These are phyloP conservation scores for Curvularia verruculosa DNA, from an alignment of 2,329 filamentous ascomycete genomes.

Conservation along the genomic window DNA sequence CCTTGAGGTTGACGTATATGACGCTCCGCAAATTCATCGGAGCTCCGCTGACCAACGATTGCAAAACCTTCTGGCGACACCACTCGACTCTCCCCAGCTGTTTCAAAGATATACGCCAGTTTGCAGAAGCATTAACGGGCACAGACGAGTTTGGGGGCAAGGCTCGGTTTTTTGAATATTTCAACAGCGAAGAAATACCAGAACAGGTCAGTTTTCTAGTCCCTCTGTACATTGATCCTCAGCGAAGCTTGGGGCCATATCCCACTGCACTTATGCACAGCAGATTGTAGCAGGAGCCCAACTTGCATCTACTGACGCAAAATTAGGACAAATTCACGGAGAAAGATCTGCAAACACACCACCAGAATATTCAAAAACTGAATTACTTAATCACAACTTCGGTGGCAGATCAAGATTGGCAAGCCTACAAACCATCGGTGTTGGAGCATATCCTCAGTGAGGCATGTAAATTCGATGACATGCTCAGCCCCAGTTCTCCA, in stretches of 20 bases:
- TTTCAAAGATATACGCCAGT: conserved; percentile 38
- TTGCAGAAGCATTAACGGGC: conserved; percentile 25
- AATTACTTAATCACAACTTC: conserved; percentile 33
- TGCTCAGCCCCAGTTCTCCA: conserved; percentile 19
- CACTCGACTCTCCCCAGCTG: conserved; percentile 30
- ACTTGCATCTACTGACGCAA: neutral
- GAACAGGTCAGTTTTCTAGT: neutral
- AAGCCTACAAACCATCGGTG: neutral
- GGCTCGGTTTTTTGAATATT: conserved; percentile 19
- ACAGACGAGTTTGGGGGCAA: neutral
- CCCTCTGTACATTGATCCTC: neutral
- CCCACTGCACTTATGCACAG: too few relatives aligned
- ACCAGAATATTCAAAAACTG: conserved; percentile 35
- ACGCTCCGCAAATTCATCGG: conserved; percentile 16
- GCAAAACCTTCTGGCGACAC: conserved; percentile 32
- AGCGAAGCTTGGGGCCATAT: neutral
- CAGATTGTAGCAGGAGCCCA: neutral
- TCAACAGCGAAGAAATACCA: neutral
- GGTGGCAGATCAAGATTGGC: neutral
- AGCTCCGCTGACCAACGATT: conserved; percentile 20
- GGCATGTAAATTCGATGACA: conserved; percentile 7
- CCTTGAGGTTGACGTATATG: conserved; percentile 25
- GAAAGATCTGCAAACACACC: conserved; percentile 24
- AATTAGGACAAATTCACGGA: neutral
- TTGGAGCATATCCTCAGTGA: neutral